phyloP scores from a whole-genome alignment of 1,284 basidiomycete species.

The Trichosporon asahii region DNA sequence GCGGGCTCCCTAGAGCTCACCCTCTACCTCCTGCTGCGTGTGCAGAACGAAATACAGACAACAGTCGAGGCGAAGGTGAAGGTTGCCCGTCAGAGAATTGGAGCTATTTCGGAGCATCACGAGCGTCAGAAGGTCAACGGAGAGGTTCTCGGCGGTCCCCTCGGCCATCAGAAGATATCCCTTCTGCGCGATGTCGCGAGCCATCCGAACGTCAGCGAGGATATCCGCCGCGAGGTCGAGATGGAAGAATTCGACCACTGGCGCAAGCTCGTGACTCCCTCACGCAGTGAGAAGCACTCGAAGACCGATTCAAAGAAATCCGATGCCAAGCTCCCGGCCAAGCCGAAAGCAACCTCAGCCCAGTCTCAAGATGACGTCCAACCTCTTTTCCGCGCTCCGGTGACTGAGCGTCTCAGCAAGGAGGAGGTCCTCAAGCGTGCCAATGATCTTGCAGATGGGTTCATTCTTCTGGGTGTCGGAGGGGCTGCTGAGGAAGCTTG shows the following conservation, averaged over 20 bases:
- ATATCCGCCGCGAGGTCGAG: constrained; percentile 40
- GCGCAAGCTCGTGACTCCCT: constrained; percentile 36
- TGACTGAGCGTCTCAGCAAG: constrained; percentile 54
- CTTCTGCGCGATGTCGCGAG: constrained; percentile 38
- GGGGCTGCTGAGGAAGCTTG: constrained; percentile 43
- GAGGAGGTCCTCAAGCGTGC: constrained; percentile 47
- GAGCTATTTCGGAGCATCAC: constrained; percentile 64
- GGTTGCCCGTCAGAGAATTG: constrained; percentile 68
- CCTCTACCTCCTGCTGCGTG: constrained; percentile 48
- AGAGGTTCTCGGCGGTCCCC: constrained; percentile 47
- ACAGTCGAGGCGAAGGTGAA: constrained; percentile 61
- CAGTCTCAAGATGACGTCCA: constrained; percentile 15
- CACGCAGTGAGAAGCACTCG: constrained; percentile 16
- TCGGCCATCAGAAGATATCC: constrained; percentile 40
- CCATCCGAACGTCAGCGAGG: constrained; percentile 40
- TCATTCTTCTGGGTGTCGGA: constrained; percentile 45
- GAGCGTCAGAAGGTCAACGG: constrained; percentile 59
- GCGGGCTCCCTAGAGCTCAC: constrained; percentile 54
- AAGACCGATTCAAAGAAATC: constrained; percentile 9
- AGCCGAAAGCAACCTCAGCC: constrained; percentile 3
- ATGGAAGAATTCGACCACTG: constrained; percentile 46
- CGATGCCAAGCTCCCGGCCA: constrained; percentile 4
- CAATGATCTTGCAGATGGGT: constrained; percentile 47
- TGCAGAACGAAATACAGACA: constrained; percentile 65
- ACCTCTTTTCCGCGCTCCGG: constrained; percentile 31